Evolutionary conservation across 2,329 filamentous ascomycete species (phyloP).

Genomic region (Tolypocladium pustulatum): DNA sequence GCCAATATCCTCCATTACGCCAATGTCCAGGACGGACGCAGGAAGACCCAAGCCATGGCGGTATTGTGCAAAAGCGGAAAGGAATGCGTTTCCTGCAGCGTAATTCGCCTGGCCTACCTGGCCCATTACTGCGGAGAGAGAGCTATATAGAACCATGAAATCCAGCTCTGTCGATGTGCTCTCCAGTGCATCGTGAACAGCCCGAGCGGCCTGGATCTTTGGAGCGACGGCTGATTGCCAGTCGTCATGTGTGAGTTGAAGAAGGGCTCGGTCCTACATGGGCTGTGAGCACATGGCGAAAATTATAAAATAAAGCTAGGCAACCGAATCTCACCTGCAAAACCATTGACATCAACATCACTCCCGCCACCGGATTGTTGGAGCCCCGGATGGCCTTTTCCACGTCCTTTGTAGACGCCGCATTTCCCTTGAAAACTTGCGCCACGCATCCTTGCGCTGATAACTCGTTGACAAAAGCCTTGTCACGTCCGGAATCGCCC

Average conservation of each 20-base stretch:
- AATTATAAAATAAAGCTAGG: not conserved
- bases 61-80: constrained; percentile 24
- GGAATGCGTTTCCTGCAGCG: constrained; percentile 26
- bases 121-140: constrained; percentile 22
- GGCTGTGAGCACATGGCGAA: not conserved
- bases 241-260: constrained; percentile 21
- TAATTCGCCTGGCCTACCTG: constrained; percentile 30
- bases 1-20: constrained; percentile 23
- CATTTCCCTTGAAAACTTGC: constrained; percentile 9
- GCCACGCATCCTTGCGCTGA: constrained; percentile 7
- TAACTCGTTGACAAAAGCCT: constrained; percentile 9
- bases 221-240: constrained; percentile 15
- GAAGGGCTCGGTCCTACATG: constrained; percentile 8
- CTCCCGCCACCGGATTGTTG: constrained; percentile 17
- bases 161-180: constrained; percentile 12
- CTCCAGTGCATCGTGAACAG: constrained; percentile 17
- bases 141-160: constrained; percentile 28
- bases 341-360: constrained; percentile 26
- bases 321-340: constrained; percentile 1
- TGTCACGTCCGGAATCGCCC: not conserved
- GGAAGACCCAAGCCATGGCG: constrained; percentile 10
- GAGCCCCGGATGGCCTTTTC: not conserved
- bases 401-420: constrained; percentile 3
- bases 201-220: constrained; percentile 25
- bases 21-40: constrained; percentile 21